Conservation (phyloP, 768 basidiomycete genomes). For the Dioszegia crocea region DNA sequence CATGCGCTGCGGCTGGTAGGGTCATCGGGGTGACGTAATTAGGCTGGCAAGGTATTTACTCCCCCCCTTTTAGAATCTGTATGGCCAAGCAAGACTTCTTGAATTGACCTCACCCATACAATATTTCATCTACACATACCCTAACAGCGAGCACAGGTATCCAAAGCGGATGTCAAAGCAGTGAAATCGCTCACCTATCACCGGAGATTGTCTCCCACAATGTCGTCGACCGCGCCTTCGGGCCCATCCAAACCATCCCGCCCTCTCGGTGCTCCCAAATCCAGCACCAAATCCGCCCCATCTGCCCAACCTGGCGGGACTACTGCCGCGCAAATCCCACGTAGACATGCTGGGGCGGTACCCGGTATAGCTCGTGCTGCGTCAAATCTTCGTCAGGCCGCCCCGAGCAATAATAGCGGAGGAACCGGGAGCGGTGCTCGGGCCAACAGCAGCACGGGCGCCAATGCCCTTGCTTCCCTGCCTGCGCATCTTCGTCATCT, state of each 20-base stretch:
- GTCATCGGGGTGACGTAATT: too few relatives aligned
- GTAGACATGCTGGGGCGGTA: constrained; percentile 43
- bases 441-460: neutral
- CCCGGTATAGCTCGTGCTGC: constrained; percentile 48
- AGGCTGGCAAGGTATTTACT: too few relatives aligned
- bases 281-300: constrained; percentile 21
- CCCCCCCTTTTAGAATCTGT: too few relatives aligned
- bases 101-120: too few relatives aligned
- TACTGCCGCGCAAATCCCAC: constrained; percentile 24
- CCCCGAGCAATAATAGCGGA: constrained; percentile 1
- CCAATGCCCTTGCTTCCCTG: constrained; percentile 33
- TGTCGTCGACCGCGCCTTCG: constrained; percentile 32
- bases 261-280: constrained; percentile 19
- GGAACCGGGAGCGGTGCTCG: neutral
- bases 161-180: too few relatives aligned
- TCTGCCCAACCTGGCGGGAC: constrained; percentile 22
- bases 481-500: constrained; percentile 45
- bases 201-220: constrained; percentile 3
- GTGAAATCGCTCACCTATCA: too few relatives aligned
- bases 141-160: too few relatives aligned
- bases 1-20: too few relatives aligned
- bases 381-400: constrained; percentile 41
- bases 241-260: constrained; percentile 30
- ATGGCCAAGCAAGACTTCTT: too few relatives aligned
- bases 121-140: too few relatives aligned